Evolutionary conservation across 1,139 yeast genomes (phyloP).

Genomic region (Candida pseudoviswanathii): DNA sequence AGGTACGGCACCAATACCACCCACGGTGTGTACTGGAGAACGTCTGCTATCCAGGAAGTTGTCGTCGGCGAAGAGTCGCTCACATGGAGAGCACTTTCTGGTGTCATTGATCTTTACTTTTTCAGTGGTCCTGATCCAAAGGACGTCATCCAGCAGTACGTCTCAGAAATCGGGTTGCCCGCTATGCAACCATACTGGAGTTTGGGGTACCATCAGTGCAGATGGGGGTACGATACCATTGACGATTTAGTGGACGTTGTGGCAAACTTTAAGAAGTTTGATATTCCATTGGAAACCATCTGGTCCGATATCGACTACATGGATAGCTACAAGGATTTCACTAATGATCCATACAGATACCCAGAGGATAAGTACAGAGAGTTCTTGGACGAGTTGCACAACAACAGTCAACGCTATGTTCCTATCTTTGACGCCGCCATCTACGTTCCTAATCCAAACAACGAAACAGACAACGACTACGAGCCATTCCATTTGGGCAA

Average conservation of each 20-base stretch:
- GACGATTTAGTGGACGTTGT: conserved; percentile 21
- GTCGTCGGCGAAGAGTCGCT: conserved; percentile 22
- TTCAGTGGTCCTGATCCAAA: conserved; percentile 33
- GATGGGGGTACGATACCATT: conserved; percentile 25
- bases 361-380: conserved; percentile 22
- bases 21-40: conserved; percentile 28
- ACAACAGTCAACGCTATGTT: conserved; percentile 27
- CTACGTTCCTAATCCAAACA: conserved; percentile 26
- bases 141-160: conserved; percentile 30
- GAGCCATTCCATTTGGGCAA: conserved; percentile 26
- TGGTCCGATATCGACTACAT: conserved; percentile 29
- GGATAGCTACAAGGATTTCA: conserved; percentile 33
- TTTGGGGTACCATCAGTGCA: conserved; percentile 26
- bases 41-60: conserved; percentile 25
- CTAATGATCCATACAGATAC: conserved; percentile 27
- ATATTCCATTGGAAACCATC: conserved; percentile 26
- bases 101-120: conserved; percentile 33
- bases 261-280: conserved; percentile 21
- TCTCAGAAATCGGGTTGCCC: conserved; percentile 24
- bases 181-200: conserved; percentile 28
- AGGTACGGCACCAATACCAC: conserved; percentile 22
- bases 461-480: conserved; percentile 25
- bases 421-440: conserved; percentile 39
- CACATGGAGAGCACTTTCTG: conserved; percentile 31
- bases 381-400: conserved; percentile 26